A percentile compares a stretch with the other conserved stretches of the same genome.
Evolutionary conservation across 371 early-diverging fungal species (phyloP).

Genomic region (Funneliformis caledonium): DNA sequence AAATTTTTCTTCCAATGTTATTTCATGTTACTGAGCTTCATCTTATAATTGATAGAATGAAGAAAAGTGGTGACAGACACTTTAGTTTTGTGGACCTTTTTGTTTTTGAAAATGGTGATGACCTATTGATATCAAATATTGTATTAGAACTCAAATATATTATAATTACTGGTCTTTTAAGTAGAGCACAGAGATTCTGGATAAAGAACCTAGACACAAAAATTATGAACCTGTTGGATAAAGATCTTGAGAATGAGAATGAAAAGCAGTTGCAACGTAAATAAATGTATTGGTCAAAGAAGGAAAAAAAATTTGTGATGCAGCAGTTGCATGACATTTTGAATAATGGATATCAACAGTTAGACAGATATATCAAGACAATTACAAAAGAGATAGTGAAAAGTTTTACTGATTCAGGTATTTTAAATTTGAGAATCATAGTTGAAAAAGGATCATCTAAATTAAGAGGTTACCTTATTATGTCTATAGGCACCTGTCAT

Average conservation of each 20-base stretch:
- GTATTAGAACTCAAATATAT: background rate
- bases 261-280: background rate
- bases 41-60: constrained; percentile 43
- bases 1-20: constrained; percentile 38
- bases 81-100: constrained; percentile 4
- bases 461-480: background rate
- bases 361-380: background rate
- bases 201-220: background rate
- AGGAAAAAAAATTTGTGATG: background rate
- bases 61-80: background rate
- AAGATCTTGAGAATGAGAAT: background rate
- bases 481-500: background rate
- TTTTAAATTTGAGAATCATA: background rate
- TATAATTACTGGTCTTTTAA: background rate
- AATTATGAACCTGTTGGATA: background rate
- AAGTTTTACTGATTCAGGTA: background rate
- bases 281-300: background rate
- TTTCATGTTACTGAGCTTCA: constrained; percentile 41
- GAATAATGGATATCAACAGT: background rate
- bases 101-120: background rate
- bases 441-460: background rate
- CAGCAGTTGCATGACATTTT: background rate
- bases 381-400: background rate
- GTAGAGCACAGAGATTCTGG: background rate
- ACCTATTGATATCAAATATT: background rate